Conservation (phyloP, 1,284 basidiomycete genomes). For the Athelia sp. region DNA sequence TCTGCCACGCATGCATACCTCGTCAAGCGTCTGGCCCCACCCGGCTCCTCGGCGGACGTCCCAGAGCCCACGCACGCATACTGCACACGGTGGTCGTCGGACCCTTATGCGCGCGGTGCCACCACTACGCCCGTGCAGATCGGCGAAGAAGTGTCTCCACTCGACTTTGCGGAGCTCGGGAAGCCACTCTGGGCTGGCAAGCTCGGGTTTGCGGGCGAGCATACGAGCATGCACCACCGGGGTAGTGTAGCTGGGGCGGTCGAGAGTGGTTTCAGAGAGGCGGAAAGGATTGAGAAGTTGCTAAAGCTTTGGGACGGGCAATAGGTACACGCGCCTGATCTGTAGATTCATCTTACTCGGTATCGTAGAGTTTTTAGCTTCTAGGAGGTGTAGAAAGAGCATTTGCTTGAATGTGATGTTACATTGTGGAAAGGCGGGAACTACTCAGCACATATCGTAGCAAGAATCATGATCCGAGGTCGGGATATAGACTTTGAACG, state of each 20-base stretch:
- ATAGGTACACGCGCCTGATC: too few relatives aligned
- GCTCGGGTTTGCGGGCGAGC: constrained; percentile 15
- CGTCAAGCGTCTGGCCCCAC: too few relatives aligned
- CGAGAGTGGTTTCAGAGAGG: constrained; percentile 13
- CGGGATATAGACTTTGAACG: too few relatives aligned
- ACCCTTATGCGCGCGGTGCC: constrained; percentile 11
- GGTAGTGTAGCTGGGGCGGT: constrained; percentile 14
- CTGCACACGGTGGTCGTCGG: constrained; percentile 8
- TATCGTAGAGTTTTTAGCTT: too few relatives aligned
- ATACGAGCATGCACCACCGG: constrained; percentile 12
- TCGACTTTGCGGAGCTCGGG: constrained; percentile 13
- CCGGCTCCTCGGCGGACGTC: too few relatives aligned
- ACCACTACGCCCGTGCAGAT: constrained; percentile 9
- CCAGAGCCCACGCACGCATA: not conserved
- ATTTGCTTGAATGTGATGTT: too few relatives aligned
- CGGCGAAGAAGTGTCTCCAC: constrained; percentile 9
- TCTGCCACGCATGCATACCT: not conserved
- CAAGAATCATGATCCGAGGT: too few relatives aligned
- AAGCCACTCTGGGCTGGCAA: constrained; percentile 13
- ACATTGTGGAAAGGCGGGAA: too few relatives aligned
- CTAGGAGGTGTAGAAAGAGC: too few relatives aligned
- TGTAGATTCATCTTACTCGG: too few relatives aligned
- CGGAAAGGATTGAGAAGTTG: constrained; percentile 4
- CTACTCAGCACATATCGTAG: too few relatives aligned
- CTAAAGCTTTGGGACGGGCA: not conserved